A percentile compares a stretch with the other conserved stretches of the same genome.
Conservation (phyloP, 1,284 basidiomycete genomes). For the Psilocybe mexicana region DNA sequence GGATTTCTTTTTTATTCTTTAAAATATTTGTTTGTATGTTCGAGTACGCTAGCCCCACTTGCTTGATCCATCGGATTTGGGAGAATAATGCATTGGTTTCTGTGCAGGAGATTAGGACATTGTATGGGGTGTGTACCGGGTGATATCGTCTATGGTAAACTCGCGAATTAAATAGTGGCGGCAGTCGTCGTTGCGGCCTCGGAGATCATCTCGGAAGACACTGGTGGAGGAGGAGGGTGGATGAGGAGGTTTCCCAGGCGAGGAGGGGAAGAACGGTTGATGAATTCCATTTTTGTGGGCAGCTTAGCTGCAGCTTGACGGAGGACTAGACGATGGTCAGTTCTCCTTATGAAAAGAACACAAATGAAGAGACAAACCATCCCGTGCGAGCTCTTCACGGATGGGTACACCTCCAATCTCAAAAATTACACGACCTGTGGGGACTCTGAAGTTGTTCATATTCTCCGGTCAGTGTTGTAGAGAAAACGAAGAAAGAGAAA, state of each 20-base stretch:
- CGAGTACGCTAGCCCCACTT: too few species aligned
- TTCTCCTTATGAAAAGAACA: background rate
- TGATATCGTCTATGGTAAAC: too few species aligned
- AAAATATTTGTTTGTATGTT: too few species aligned
- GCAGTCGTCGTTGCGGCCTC: too few species aligned
- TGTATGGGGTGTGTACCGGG: too few species aligned
- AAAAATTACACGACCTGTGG: slow-evolving; percentile 91
- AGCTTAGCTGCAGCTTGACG: slow-evolving; percentile 90
- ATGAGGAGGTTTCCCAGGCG: slow-evolving; percentile 77
- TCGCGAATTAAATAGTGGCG: too few species aligned
- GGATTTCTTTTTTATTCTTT: too few species aligned
- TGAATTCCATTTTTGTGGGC: slow-evolving; percentile 89
- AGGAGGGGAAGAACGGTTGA: slow-evolving; percentile 70
- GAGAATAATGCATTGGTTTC: too few species aligned
- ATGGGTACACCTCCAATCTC: slow-evolving; percentile 93
- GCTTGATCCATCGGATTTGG: too few species aligned
- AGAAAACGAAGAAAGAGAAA: background rate
- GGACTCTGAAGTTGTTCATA: slow-evolving; percentile 55
- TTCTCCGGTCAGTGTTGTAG: background rate
- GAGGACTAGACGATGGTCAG: slow-evolving; percentile 58
- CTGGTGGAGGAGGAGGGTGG: slow-evolving; percentile 34
- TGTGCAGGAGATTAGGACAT: too few species aligned
- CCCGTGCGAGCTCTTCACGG: slow-evolving; percentile 90
- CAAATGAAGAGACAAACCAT: slow-evolving; percentile 57
- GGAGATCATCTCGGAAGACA: too few species aligned